Evolutionary conservation across 768 basidiomycete species (phyloP).

Genomic region (Postia placenta): DNA sequence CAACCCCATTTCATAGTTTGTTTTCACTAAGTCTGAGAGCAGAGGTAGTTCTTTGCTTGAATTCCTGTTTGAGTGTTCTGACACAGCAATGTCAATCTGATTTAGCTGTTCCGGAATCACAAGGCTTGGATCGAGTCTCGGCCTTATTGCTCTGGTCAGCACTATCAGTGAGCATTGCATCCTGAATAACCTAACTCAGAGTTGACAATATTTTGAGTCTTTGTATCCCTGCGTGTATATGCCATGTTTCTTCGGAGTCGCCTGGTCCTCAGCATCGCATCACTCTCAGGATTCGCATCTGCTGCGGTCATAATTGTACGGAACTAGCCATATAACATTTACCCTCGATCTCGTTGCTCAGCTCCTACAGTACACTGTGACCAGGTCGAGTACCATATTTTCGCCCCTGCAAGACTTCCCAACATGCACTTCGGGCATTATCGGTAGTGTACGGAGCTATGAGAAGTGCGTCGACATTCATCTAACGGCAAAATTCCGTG

Average conservation of each 20-base stretch:
- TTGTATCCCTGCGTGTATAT: not conserved
- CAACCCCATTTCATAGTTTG: not conserved
- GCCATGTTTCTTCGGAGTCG: not conserved
- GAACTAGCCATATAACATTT: not conserved
- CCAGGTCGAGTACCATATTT: not conserved
- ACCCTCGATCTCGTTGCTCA: not conserved
- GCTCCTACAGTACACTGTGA: not conserved
- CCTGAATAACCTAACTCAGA: too few species aligned
- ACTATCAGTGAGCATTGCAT: not conserved
- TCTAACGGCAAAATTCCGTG: not conserved
- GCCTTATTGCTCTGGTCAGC: not conserved
- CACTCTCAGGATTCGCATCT: not conserved
- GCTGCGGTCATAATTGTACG: not conserved
- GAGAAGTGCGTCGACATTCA: not conserved
- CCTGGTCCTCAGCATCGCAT: not conserved
- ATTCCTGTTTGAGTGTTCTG: not conserved
- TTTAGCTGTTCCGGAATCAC: not conserved
- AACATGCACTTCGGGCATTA: not conserved
- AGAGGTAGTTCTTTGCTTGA: not conserved
- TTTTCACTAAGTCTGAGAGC: not conserved
- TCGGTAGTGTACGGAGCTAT: not conserved
- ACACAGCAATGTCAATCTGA: not conserved
- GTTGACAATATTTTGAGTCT: not conserved
- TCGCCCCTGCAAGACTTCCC: too few species aligned
- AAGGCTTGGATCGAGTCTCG: not conserved